phyloP scores from a whole-genome alignment of 2,329 filamentous ascomycete species.

The Penicillium griseofulvum region DNA sequence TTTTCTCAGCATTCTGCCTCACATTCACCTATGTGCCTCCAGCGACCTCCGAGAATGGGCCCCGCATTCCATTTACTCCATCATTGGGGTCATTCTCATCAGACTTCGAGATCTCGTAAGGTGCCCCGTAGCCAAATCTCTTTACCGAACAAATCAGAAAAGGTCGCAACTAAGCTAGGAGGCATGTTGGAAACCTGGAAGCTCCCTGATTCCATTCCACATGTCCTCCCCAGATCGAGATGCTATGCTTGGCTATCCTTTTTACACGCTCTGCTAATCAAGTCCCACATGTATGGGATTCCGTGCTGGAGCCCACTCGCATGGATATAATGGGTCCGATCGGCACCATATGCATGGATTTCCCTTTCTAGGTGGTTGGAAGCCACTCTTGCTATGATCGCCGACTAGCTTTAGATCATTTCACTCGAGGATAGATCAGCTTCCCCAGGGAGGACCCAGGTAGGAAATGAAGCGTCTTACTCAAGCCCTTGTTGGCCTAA shows the following conservation, averaged over 20 bases:
- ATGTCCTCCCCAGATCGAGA: constrained; percentile 12
- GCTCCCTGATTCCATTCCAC: constrained; percentile 18
- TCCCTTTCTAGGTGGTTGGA: not conserved
- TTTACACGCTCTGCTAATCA: constrained; percentile 10
- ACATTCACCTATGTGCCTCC: not conserved
- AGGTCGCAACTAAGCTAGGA: not conserved
- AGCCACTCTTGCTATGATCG: not conserved
- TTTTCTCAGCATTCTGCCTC: not conserved
- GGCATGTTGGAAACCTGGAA: not conserved
- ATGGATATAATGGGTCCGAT: constrained; percentile 22
- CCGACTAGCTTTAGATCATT: constrained; percentile 6
- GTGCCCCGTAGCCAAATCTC: not conserved
- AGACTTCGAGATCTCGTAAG: not conserved
- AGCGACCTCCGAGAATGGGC: constrained; percentile 16
- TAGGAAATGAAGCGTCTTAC: constrained; percentile 16
- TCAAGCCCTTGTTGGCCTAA: constrained; percentile 11
- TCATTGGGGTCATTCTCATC: constrained; percentile 14
- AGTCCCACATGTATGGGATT: not conserved
- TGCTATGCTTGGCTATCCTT: constrained; percentile 16
- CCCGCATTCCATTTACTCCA: constrained; percentile 19
- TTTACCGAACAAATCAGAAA: not conserved
- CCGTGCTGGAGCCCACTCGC: not conserved
- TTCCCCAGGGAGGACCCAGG: not conserved
- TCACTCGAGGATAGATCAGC: not conserved
- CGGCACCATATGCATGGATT: constrained; percentile 12